Percentiles rank a stretch among this genome's conserved stretches.
phyloP scores from a whole-genome alignment of 2,329 filamentous ascomycete genomes.

The Fusarium pseudocircinatum region DNA sequence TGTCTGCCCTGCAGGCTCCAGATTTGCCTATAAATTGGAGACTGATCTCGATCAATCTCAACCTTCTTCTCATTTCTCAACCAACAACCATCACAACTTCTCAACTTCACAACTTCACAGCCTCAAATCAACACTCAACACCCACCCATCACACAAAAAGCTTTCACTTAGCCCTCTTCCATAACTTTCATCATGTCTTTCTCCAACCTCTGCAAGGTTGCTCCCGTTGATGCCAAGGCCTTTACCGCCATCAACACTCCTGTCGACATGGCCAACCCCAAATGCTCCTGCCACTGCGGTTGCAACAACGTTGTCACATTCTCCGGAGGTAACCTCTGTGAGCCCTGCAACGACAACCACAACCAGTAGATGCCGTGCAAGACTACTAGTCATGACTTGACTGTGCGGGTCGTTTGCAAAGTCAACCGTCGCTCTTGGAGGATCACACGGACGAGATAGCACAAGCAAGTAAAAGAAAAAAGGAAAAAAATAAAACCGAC shows the following conservation, averaged over 20 bases:
- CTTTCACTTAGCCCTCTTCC: background rate
- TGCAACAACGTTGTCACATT: background rate
- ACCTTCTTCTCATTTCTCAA: background rate
- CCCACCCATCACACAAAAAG: too few species aligned
- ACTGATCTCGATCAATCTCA: background rate
- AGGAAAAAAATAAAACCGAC: background rate
- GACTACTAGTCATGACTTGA: background rate
- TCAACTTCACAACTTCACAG: background rate
- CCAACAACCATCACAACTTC: background rate
- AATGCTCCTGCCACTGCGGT: background rate
- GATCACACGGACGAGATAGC: background rate
- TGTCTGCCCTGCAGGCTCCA: too few species aligned
- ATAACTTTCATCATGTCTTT: background rate
- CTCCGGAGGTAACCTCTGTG: background rate
- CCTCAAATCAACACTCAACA: background rate
- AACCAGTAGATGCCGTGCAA: background rate
- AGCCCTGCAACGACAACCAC: background rate
- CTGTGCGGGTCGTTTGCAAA: background rate
- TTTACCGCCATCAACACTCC: background rate
- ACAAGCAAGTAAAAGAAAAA: background rate
- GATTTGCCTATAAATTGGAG: background rate
- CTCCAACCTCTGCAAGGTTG: background rate
- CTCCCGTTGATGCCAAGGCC: background rate
- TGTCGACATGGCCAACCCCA: background rate
- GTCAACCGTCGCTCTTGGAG: background rate